These are phyloP conservation scores for Vinca major DNA, from an alignment of 305 asterid genomes.

Conservation along the genomic window DNA sequence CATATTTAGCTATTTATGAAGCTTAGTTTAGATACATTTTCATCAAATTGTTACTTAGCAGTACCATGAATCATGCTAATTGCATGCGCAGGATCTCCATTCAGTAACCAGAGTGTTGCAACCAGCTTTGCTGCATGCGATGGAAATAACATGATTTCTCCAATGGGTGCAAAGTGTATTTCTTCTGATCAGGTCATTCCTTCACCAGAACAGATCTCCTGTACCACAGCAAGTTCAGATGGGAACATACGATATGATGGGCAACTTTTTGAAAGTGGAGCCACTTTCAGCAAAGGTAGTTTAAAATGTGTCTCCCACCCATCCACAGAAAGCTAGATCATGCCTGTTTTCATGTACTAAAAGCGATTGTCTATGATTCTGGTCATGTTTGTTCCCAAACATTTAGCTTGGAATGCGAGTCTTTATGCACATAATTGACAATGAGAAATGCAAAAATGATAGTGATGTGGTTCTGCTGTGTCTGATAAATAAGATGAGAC, in stretches of 20 bases:
- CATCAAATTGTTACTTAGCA: constrained; percentile 5
- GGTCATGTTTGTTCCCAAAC: neutral
- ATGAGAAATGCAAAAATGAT: neutral
- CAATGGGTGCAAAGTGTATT: constrained; percentile 13
- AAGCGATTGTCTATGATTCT: constrained; percentile 7
- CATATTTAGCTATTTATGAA: constrained; percentile 6
- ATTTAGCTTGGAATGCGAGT: neutral
- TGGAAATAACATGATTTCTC: constrained; percentile 23
- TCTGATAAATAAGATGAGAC: neutral
- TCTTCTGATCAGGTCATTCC: constrained; percentile 18
- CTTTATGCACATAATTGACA: neutral
- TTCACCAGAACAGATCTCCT: constrained; percentile 34
- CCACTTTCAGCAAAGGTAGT: constrained; percentile 15
- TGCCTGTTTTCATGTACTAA: constrained; percentile 11
- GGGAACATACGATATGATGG: constrained; percentile 25
- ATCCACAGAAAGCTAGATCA: constrained; percentile 23
- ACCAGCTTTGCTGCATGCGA: constrained; percentile 15
- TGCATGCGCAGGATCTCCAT: constrained; percentile 27
- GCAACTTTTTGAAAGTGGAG: constrained; percentile 24
- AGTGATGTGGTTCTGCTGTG: neutral
- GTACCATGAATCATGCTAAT: constrained; percentile 4
- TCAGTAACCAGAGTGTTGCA: constrained; percentile 15
- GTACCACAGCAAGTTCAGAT: constrained; percentile 30
- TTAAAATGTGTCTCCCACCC: constrained; percentile 18
- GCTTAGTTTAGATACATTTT: neutral